phyloP scores from a whole-genome alignment of 352 stramenopile genomes.

The Blastocystis sp. region DNA sequence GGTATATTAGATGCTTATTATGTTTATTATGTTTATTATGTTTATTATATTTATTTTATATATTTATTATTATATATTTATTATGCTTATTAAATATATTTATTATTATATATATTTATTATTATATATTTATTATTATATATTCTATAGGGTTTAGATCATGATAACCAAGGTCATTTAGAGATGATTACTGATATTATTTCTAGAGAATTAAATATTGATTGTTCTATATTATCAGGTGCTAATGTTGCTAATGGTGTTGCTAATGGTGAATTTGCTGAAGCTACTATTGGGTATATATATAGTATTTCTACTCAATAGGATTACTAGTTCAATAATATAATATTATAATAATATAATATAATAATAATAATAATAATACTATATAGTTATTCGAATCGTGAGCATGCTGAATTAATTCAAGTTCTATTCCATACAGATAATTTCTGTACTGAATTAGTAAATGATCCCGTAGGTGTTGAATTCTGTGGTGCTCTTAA shows the following conservation, averaged over 20 bases:
- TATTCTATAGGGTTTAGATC: constrained; percentile 55
- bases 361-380: constrained; percentile 13
- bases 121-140: constrained; percentile 64
- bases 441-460: constrained; percentile 74
- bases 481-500: constrained; percentile 86
- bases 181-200: constrained; percentile 67
- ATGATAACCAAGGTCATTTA: constrained; percentile 44
- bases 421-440: constrained; percentile 52
- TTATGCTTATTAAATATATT: too few relatives aligned
- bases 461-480: constrained; percentile 69
- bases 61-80: too few relatives aligned
- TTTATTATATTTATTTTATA: too few relatives aligned
- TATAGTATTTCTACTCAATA: constrained; percentile 42
- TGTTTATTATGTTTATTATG: too few relatives aligned
- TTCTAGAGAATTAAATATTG: constrained; percentile 57
- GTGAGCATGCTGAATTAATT: constrained; percentile 32
- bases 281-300: constrained; percentile 75
- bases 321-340: constrained; percentile 36
- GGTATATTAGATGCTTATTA: too few relatives aligned
- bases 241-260: constrained; percentile 89
- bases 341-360: too few relatives aligned
- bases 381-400: constrained; percentile 24
- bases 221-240: constrained; percentile 77
- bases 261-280: constrained; percentile 73
- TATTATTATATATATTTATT: background rate